Percentiles rank a stretch among this genome's conserved stretches.
phyloP scores from a whole-genome alignment of 768 basidiomycete species.

The Phaeotremella fagi region DNA sequence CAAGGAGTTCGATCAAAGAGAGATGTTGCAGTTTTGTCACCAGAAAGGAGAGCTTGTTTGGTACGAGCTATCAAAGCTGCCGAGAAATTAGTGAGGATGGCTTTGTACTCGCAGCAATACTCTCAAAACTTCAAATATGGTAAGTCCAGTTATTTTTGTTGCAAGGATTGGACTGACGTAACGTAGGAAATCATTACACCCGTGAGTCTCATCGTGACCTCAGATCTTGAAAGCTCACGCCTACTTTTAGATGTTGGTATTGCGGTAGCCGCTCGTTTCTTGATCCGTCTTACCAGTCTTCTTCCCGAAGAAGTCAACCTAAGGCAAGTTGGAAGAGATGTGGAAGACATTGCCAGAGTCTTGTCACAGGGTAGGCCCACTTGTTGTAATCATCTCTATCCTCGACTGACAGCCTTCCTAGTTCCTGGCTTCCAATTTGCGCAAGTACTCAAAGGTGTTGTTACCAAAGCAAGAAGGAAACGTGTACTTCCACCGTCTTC shows the following conservation, averaged over 20 bases:
- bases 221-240: neutral
- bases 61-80: constrained; percentile 7
- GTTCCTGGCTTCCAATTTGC: neutral
- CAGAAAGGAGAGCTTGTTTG: constrained; percentile 1
- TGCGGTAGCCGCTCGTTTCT: constrained; percentile 11
- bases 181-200: constrained; percentile 7
- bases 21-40: constrained; percentile 2
- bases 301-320: constrained; percentile 16
- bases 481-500: neutral
- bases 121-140: constrained; percentile 8
- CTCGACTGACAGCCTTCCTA: neutral
- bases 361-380: constrained; percentile 3
- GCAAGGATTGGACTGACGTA: neutral
- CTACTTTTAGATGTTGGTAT: constrained; percentile 5
- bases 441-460: neutral
- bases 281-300: constrained; percentile 13
- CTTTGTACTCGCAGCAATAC: constrained; percentile 1
- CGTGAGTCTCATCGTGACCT: neutral
- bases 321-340: constrained; percentile 10
- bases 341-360: constrained; percentile 10
- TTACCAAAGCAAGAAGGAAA: neutral
- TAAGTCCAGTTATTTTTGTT: neutral
- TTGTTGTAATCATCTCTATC: neutral
- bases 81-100: constrained; percentile 6
- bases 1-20: constrained; percentile 3